Percentiles rank a stretch among this genome's conserved stretches.
phyloP scores from a whole-genome alignment of 306 rosid species.

The Cicer chorassanicum region DNA sequence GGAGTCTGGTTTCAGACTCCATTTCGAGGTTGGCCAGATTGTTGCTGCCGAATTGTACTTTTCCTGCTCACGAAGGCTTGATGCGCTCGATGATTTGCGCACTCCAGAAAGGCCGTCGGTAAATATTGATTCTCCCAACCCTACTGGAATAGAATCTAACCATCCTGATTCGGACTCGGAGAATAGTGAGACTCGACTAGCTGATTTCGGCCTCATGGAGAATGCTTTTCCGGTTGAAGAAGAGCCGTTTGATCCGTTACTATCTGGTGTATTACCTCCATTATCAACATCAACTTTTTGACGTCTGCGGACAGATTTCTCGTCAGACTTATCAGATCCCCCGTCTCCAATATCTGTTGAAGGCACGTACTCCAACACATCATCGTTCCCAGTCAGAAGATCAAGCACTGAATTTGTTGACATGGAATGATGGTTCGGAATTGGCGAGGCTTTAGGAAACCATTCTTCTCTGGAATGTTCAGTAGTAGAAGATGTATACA shows the following conservation, averaged over 20 bases:
- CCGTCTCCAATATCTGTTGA: conserved; percentile 57
- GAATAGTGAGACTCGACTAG: conserved; percentile 55
- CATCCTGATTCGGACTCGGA: conserved; percentile 66
- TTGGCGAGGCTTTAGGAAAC: conserved; percentile 55
- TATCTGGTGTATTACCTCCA: conserved; percentile 56
- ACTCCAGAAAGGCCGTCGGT: conserved; percentile 56
- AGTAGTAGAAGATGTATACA: conserved; percentile 55
- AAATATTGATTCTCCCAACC: conserved; percentile 73
- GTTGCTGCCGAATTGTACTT: conserved; percentile 50
- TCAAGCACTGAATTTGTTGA: conserved; percentile 53
- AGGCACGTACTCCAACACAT: conserved; percentile 45
- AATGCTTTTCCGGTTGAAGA: conserved; percentile 68
- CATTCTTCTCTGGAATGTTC: conserved; percentile 52
- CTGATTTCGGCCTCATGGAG: conserved; percentile 74
- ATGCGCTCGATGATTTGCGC: conserved; percentile 71
- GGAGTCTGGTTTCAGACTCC: conserved; percentile 76
- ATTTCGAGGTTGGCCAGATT: conserved; percentile 65
- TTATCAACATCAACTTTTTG: conserved; percentile 68
- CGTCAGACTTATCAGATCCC: conserved; percentile 66
- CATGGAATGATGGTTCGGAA: conserved; percentile 49
- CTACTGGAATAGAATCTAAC: conserved; percentile 68
- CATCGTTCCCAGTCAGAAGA: conserved; percentile 58
- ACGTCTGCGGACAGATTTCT: conserved; percentile 81
- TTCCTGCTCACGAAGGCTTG: conserved; percentile 78
- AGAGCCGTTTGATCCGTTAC: conserved; percentile 59